These are phyloP conservation scores for Herpetospermum pedunculosum DNA, from an alignment of 306 rosid genomes.

Conservation along the genomic window DNA sequence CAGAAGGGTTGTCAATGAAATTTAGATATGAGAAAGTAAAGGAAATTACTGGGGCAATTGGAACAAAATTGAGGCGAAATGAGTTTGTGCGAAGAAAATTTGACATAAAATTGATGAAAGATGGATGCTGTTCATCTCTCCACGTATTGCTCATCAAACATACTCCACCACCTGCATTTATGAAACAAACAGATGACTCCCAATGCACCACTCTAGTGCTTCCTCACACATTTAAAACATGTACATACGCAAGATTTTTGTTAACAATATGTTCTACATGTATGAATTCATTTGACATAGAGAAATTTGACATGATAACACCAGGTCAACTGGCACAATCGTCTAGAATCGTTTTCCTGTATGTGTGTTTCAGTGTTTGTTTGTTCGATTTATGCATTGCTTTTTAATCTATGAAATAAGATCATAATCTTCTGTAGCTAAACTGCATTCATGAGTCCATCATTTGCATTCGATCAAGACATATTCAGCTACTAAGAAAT, in stretches of 20 bases:
- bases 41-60: conserved; percentile 50
- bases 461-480: not conserved
- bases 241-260: not conserved
- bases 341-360: not conserved
- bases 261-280: not conserved
- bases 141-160: conserved; percentile 78
- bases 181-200: not conserved
- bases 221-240: not conserved
- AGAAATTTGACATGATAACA: not conserved
- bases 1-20: not conserved
- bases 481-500: not conserved
- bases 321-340: not conserved
- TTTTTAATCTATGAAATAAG: not conserved
- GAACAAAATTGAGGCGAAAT: conserved; percentile 63
- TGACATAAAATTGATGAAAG: conserved; percentile 59
- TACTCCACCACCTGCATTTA: conserved; percentile 31
- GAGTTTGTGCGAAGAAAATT: conserved; percentile 53
- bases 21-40: not conserved
- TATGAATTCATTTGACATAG: not conserved
- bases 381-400: not conserved
- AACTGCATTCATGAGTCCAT: not conserved
- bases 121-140: conserved; percentile 66
- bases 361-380: not conserved
- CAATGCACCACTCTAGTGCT: not conserved
- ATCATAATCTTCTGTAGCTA: not conserved